Base-by-base conservation (phyloP, 345 rosid genomes). In the Eucalyptus dawsonii region DNA sequence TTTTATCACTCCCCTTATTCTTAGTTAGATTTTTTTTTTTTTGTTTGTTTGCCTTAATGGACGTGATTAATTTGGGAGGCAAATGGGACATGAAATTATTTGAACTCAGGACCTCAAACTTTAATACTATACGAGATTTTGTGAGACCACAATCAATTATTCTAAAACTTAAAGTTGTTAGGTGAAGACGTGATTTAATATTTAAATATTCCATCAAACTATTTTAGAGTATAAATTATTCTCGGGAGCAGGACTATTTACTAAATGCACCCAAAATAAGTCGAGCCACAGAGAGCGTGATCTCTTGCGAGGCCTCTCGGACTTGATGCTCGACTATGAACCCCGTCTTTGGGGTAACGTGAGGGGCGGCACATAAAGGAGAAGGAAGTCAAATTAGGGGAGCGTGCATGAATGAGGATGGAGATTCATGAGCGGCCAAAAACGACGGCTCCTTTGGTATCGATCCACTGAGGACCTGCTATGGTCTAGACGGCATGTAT, bases 121-220 rank as follows among this genome's bases (percentile, higher is more conserved):
- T 2, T 19, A 53, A 53, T 53, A 53, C 0, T 8, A 53, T 21
- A 2, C 4, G 1, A 8, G 5, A 53, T 53, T 53, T 53, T 53
- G 25, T 53, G 5, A 0, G 5, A 21, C 0, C 25, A 53, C 2
- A 53, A 53, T 53, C 2, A 53, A 53, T 53, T 21, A 53, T 53
- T 53, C 1, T 53, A 53, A 8, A 53, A 53, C 1, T 1, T 21
- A 19, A 53, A 21, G 0, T 53, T 21, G 11, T 53, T 4, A 21
- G 5, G 21, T 53, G 1, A 53, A 53, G 0, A 2, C 0, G 2
- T 21, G 2, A 4, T 21, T 53, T 53, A 8, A 53, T 1, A 53
- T 21, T 53, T 53, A 53, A 53, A 53, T 19, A 53, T 53, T 53
- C 0, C 4, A 53, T 53, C 0, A 53, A 53, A 21, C 1, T 53